Base-by-base conservation (phyloP, 140 eudicot species). In the Bidens hawaiensis region DNA sequence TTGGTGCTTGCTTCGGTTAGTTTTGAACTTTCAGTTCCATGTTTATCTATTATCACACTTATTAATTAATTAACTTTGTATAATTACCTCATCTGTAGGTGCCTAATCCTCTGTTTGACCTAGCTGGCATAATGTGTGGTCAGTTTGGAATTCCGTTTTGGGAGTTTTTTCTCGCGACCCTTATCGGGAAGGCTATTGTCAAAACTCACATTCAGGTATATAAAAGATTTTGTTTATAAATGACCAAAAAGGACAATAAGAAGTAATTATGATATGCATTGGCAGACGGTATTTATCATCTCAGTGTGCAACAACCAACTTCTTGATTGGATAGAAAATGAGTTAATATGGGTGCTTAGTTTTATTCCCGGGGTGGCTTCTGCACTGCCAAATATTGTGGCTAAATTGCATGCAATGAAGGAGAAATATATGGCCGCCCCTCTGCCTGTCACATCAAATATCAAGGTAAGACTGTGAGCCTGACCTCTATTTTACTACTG, bases 261-360 rank as follows among this genome's bases (percentile, higher is more conserved):
- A n/a, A n/a, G n/a, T 6, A 52, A 24, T 33, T 12, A 6, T 5
- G 3, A 21, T 24, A 48, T 76, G 69, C 85, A 83, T 38, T 38
- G 11, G 45, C 45, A 38, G 95, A 83, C 95, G 3, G 65, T 76
- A 15, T 90, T 90, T 66, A 84, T 87, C 45, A 87, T 90, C 30
- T 81, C 84, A n/a, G 96, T 90, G 16, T 90, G 97, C 86, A 90
- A 87, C 71, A 90, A 90, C 67, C 97, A 90, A 71, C 97, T 90
- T 38, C 88, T 90, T 28, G 77, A 83, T 49, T 87, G 87, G 90
- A 58, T 90, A 19, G 97, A 90, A 71, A 90, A 83, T 22, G 84
- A 90, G 77, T 67, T 90, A 27, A 76, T 90, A 54, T 67, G 95
- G 94, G 76, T 86, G 69, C 79, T 83, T 21, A 83, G 95, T 74